These are phyloP conservation scores for Deakozyma indianensis DNA, from an alignment of 805 yeast genomes.

Conservation along the genomic window DNA sequence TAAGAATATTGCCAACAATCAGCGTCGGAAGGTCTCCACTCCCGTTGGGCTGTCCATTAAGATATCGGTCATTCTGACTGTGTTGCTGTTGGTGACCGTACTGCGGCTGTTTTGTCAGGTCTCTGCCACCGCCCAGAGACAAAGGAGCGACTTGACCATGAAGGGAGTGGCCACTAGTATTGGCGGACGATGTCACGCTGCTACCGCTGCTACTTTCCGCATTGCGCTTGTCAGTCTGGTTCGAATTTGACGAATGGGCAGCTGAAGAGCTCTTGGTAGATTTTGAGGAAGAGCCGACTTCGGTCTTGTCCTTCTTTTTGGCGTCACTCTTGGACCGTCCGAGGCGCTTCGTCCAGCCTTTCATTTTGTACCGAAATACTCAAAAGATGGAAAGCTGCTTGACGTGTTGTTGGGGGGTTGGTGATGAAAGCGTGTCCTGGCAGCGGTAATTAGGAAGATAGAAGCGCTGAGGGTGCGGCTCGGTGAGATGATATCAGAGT, in stretches of 20 bases:
- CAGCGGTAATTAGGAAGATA: no score
- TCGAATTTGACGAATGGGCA: not conserved
- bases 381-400: no score
- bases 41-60: not conserved
- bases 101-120: constrained; percentile 3
- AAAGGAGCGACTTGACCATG: not conserved
- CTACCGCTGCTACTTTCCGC: not conserved
- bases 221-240: not conserved
- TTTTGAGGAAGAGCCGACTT: constrained; percentile 1
- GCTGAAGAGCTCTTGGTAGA: not conserved
- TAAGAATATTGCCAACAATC: not conserved
- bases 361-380: constrained; percentile 22
- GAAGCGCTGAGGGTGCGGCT: not conserved
- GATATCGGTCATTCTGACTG: not conserved
- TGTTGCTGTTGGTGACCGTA: constrained; percentile 2
- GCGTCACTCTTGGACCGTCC: constrained; percentile 14
- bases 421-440: no score
- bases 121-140: not conserved
- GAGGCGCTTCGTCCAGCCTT: constrained; percentile 26
- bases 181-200: not conserved
- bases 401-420: no score
- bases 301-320: constrained; percentile 1
- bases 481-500: no score
- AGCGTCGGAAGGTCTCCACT: not conserved
- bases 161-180: not conserved